Percentiles rank a stretch among this genome's conserved stretches.
These are phyloP conservation scores for Euphrasia confusa DNA, from an alignment of 257 asterid genomes.

Conservation along the genomic window DNA sequence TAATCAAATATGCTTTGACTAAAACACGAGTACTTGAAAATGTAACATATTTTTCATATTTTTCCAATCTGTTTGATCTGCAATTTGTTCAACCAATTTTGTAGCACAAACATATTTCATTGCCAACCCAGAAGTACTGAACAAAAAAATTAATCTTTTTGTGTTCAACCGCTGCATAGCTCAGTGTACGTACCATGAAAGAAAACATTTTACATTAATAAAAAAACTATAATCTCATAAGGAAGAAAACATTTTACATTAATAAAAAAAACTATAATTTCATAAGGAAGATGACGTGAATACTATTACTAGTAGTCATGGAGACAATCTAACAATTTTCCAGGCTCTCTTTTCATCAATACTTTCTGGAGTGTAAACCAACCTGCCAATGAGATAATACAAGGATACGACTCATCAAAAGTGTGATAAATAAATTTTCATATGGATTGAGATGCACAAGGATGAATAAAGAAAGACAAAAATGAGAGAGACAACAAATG, in stretches of 20 bases:
- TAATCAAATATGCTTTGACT: no score
- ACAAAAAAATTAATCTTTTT: background rate
- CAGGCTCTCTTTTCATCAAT: slow-evolving; percentile 41
- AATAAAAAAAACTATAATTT: slow-evolving; percentile 10
- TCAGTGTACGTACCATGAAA: background rate
- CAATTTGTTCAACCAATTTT: background rate
- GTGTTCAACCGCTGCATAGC: no score
- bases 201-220: background rate
- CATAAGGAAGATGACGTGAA: slow-evolving; percentile 36
- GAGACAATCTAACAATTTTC: slow-evolving; percentile 58
- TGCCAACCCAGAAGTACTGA: background rate
- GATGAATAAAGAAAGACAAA: background rate
- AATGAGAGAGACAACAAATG: background rate
- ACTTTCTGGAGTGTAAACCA: slow-evolving; percentile 37
- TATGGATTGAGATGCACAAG: background rate
- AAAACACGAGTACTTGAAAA: no score
- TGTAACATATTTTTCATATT: no score
- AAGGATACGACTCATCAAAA: background rate
- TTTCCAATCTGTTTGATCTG: no score
- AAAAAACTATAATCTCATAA: slow-evolving; percentile 26
- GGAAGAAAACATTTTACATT: slow-evolving; percentile 26
- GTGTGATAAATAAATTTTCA: background rate
- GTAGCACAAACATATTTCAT: background rate
- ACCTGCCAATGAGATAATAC: slow-evolving; percentile 32
- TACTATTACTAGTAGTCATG: slow-evolving; percentile 44